Percentiles rank a stretch among this genome's conserved stretches.
Conservation (phyloP, 371 early-diverging fungal species). For the Dinochytrium kinnereticum region DNA sequence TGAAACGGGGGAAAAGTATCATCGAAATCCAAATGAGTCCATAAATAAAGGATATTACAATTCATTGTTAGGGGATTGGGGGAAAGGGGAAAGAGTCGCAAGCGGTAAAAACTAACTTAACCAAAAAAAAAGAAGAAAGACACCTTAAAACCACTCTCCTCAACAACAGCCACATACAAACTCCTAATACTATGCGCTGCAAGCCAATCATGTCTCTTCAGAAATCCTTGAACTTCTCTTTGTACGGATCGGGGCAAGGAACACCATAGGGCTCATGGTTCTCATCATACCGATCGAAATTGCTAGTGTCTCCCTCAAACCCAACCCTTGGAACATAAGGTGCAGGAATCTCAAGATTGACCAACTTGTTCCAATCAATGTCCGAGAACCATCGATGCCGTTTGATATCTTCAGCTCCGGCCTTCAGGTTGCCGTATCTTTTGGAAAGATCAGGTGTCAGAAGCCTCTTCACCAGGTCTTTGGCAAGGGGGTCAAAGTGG, state of each 20-base stretch:
- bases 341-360: conserved; percentile 72
- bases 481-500: conserved; percentile 81
- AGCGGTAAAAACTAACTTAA: no score
- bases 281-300: conserved; percentile 91
- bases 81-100: no score
- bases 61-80: no score
- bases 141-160: no score
- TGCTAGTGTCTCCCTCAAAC: conserved; percentile 60
- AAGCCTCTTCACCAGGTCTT: conserved; percentile 85
- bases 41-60: no score
- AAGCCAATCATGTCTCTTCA: neutral
- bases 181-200: no score
- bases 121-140: no score
- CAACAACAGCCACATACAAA: no score
- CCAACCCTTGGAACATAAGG: conserved; percentile 75
- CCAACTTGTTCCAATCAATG: conserved; percentile 84
- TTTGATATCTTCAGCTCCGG: conserved; percentile 86
- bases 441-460: conserved; percentile 82
- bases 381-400: conserved; percentile 89
- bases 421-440: conserved; percentile 85
- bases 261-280: conserved; percentile 58
- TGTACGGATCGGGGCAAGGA: conserved; percentile 33
- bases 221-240: conserved; percentile 41
- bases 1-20: no score
- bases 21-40: no score